phyloP scores from a whole-genome alignment of 2,329 filamentous ascomycete genomes.

The Colletotrichum nymphaeae region DNA sequence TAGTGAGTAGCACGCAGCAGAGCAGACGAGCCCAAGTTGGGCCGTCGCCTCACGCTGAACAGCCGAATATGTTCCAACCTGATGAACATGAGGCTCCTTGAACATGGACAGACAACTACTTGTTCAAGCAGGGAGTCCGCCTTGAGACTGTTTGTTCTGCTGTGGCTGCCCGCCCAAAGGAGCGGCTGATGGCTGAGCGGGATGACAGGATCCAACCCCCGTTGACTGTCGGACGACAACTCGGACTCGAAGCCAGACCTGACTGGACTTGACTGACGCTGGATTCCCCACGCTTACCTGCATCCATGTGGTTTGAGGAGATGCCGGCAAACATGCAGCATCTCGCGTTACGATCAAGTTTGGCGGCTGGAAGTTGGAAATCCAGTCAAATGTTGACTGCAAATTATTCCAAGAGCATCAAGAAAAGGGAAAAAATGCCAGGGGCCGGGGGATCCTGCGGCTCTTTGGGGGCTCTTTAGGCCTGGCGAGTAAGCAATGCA shows the following conservation, averaged over 20 bases:
- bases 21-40: not conserved
- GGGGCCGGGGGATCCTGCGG: not conserved
- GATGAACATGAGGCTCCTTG: not conserved
- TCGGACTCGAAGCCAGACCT: conserved; percentile 8
- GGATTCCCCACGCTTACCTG: not conserved
- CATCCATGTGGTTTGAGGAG: not conserved
- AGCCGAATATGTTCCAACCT: not conserved
- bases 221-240: conserved; percentile 2
- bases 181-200: conserved; percentile 6
- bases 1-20: conserved; percentile 2
- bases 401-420: too few species aligned
- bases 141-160: not conserved
- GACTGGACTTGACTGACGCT: not conserved
- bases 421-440: not conserved
- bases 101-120: not conserved
- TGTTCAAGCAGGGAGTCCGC: not conserved
- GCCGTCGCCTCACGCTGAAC: not conserved
- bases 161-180: conserved; percentile 3
- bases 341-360: too few species aligned
- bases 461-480: not conserved
- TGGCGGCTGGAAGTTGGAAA: not conserved
- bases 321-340: not conserved
- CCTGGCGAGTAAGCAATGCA: not conserved
- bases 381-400: not conserved
- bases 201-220: conserved; percentile 30